Percentiles rank a stretch among this genome's conserved stretches.
Conservation (phyloP, 2,329 filamentous ascomycete species). For the Ceratocystis variospora region DNA sequence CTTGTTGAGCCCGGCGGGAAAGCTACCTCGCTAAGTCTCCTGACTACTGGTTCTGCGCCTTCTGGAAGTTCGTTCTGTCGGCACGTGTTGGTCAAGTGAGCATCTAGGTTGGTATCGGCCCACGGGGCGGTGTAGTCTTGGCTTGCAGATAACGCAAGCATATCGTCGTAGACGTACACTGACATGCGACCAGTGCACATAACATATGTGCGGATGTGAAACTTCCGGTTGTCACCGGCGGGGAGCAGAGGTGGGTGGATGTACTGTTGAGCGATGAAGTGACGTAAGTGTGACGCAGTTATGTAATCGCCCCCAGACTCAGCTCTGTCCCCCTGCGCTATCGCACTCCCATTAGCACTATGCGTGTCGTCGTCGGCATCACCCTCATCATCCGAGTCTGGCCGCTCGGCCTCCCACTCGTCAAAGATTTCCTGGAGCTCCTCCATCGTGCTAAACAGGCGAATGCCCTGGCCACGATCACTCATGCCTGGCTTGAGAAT, state of each 20-base stretch:
- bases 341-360: not conserved
- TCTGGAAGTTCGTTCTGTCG: slow-evolving; percentile 52
- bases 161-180: slow-evolving; percentile 75
- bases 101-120: slow-evolving; percentile 41
- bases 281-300: slow-evolving; percentile 77
- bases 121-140: slow-evolving; percentile 56
- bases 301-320: slow-evolving; percentile 40
- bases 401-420: slow-evolving; percentile 62
- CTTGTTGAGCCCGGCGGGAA: slow-evolving; percentile 41
- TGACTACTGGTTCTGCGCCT: slow-evolving; percentile 42
- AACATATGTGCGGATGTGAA: slow-evolving; percentile 89
- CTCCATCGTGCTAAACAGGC: slow-evolving; percentile 72
- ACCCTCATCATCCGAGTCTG: slow-evolving; percentile 52
- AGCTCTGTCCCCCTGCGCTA: slow-evolving; percentile 24
- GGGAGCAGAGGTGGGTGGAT: slow-evolving; percentile 77
- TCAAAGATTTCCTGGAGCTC: slow-evolving; percentile 83
- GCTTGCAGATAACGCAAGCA: slow-evolving; percentile 86
- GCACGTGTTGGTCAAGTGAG: slow-evolving; percentile 91
- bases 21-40: slow-evolving; percentile 57
- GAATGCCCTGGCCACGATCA: slow-evolving; percentile 84
- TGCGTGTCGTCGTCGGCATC: slow-evolving; percentile 24
- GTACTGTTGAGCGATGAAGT: slow-evolving; percentile 93
- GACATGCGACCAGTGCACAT: slow-evolving; percentile 63
- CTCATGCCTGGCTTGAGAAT: slow-evolving; percentile 97
- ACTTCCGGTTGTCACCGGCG: slow-evolving; percentile 58